phyloP scores from a whole-genome alignment of 2,329 filamentous ascomycete genomes.

The Lachnellula cervina region DNA sequence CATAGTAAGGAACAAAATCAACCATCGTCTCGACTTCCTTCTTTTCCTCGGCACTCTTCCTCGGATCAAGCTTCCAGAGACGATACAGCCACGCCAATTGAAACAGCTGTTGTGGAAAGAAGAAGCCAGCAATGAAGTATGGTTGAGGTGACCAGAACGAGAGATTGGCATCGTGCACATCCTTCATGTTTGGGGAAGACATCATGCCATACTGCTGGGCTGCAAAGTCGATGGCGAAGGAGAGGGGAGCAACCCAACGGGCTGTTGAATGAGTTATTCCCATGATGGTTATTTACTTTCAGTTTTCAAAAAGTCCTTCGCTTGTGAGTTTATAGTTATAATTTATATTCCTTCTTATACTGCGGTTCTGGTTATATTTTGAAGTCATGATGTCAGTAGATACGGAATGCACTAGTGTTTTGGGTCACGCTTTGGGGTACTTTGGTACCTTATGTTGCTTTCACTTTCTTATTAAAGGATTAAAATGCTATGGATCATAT shows the following conservation, averaged over 20 bases:
- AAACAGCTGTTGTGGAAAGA: constrained; percentile 56
- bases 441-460: not conserved
- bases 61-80: constrained; percentile 45
- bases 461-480: not conserved
- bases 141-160: constrained; percentile 56
- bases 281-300: constrained; percentile 33
- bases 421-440: not conserved
- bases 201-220: constrained; percentile 57
- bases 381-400: constrained; percentile 6
- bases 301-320: too few relatives aligned
- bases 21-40: constrained; percentile 45
- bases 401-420: not conserved
- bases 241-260: constrained; percentile 48
- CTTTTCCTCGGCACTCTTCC: constrained; percentile 33
- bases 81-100: constrained; percentile 54
- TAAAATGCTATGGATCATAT: not conserved
- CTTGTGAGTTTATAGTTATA: not conserved
- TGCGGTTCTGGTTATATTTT: not conserved
- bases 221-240: constrained; percentile 52
- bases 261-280: constrained; percentile 49
- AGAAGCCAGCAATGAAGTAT: constrained; percentile 55
- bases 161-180: constrained; percentile 52
- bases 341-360: not conserved
- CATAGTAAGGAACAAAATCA: constrained; percentile 51
- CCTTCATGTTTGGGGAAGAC: constrained; percentile 52